phyloP scores from a whole-genome alignment of 2,329 filamentous ascomycete species.

The Botryotinia convoluta region DNA sequence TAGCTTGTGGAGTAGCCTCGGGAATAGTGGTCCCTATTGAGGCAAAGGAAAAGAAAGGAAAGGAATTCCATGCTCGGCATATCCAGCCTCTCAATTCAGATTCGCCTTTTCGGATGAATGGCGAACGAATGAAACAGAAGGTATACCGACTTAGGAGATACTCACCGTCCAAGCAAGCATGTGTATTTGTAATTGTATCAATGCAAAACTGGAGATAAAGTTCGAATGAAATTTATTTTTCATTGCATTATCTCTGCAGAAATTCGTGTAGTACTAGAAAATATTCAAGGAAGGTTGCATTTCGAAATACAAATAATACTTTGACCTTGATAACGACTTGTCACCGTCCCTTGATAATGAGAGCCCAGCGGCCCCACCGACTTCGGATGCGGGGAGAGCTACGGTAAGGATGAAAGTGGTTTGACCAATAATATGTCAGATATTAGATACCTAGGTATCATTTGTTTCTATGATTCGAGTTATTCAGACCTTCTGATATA shows the following conservation, averaged over 20 bases:
- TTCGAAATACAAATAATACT: not conserved
- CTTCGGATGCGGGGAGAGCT: constrained; percentile 15
- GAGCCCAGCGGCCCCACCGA: constrained; percentile 1
- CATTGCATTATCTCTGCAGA: not conserved
- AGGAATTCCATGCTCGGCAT: constrained; percentile 10
- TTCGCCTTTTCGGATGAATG: constrained; percentile 22
- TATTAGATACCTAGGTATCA: not conserved
- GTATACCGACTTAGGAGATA: not conserved
- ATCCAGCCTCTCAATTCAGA: constrained; percentile 3
- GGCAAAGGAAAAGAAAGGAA: not conserved
- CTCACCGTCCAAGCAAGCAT: not conserved
- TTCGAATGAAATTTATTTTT: not conserved
- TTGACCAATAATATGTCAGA: not conserved
- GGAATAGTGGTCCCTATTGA: not conserved
- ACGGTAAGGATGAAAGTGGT: not conserved
- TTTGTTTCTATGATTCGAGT: not conserved
- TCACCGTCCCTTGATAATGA: not conserved
- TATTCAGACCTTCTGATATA: not conserved
- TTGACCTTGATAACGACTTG: not conserved
- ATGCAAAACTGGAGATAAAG: not conserved
- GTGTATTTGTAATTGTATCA: not conserved
- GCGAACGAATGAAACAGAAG: constrained; percentile 14
- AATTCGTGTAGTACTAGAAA: not conserved
- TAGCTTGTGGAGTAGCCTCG: constrained; percentile 8
- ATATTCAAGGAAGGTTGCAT: not conserved